Percentiles rank a stretch among this genome's conserved stretches.
phyloP scores from a whole-genome alignment of 352 stramenopile genomes.

The Globisporangium parvum region DNA sequence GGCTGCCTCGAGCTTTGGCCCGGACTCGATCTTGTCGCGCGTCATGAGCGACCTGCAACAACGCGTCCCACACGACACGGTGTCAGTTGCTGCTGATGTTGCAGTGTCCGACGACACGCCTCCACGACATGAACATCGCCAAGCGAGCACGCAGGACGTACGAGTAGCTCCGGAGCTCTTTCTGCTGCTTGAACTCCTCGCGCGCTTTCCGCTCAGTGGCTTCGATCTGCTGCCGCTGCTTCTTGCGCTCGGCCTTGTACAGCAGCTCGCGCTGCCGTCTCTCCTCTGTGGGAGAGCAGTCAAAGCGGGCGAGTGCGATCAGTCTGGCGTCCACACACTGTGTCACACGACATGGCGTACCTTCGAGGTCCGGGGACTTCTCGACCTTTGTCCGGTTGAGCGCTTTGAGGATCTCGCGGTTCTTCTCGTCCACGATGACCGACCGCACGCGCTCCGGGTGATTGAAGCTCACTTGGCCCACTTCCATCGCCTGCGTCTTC shows the following conservation, averaged over 20 bases:
- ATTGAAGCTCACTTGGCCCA: conserved; percentile 86
- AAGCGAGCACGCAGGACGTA: conserved; percentile 25
- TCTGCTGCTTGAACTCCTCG: conserved; percentile 60
- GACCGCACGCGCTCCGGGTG: conserved; percentile 50
- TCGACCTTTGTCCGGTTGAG: conserved; percentile 85
- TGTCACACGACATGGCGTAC: conserved; percentile 11
- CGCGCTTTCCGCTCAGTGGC: conserved; percentile 41
- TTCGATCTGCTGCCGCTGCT: conserved; percentile 53
- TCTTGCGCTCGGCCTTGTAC: conserved; percentile 72
- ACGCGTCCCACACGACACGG: background rate
- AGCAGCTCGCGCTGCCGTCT: conserved; percentile 51
- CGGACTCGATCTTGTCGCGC: conserved; percentile 57
- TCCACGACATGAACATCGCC: no score
- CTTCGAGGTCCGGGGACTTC: conserved; percentile 72
- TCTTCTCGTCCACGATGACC: conserved; percentile 64
- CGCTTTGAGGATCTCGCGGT: conserved; percentile 82
- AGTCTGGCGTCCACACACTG: no score
- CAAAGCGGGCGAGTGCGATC: no score
- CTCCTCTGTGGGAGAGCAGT: no score
- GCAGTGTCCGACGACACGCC: no score
- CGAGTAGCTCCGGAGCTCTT: conserved; percentile 72
- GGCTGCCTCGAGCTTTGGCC: conserved; percentile 17
- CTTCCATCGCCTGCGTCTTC: conserved; percentile 88
- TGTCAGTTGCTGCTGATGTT: no score
- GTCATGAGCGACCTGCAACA: conserved; percentile 45